Evolutionary conservation across 495 filamentous ascomycete species (phyloP).

Genomic region (Sporormia fimetaria): DNA sequence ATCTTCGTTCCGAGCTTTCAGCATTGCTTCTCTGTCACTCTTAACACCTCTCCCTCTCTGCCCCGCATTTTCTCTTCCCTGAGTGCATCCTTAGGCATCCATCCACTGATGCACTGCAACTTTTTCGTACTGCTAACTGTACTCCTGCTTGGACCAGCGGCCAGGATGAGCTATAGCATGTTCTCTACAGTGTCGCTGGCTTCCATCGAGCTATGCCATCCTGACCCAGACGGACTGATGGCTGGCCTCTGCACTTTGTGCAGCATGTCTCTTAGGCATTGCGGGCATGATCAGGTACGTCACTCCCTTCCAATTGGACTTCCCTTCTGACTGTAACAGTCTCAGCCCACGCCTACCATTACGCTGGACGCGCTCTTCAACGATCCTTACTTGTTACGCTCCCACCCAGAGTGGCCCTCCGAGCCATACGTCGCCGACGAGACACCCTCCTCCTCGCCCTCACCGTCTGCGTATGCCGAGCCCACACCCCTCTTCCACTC

Average conservation of each 20-base stretch:
- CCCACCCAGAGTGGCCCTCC: constrained; percentile 22
- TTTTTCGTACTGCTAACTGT: constrained; percentile 15
- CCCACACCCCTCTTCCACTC: constrained; percentile 6
- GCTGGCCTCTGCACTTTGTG: constrained; percentile 14
- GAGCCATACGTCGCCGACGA: no score
- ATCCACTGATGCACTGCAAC: constrained; percentile 4
- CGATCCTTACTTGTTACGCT: no score
- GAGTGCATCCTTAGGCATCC: constrained; percentile 20
- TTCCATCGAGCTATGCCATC: constrained; percentile 11
- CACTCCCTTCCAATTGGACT: neutral
- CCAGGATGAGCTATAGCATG: constrained; percentile 10
- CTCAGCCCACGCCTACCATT: constrained; percentile 6
- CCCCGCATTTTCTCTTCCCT: constrained; percentile 1
- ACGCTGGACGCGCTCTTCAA: constrained; percentile 7
- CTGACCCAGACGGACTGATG: constrained; percentile 21
- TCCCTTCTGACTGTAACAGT: constrained; percentile 2
- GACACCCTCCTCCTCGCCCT: neutral
- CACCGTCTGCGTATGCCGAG: neutral
- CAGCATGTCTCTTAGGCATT: constrained; percentile 4
- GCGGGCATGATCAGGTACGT: constrained; percentile 12
- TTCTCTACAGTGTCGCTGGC: constrained; percentile 4
- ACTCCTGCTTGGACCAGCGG: constrained; percentile 8
- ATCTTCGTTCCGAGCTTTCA: no score
- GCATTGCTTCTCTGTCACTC: no score
- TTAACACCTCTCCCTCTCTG: neutral